Evolutionary conservation across 1,284 basidiomycete species (phyloP).

Genomic region (Cutaneotrichosporon sp.): DNA sequence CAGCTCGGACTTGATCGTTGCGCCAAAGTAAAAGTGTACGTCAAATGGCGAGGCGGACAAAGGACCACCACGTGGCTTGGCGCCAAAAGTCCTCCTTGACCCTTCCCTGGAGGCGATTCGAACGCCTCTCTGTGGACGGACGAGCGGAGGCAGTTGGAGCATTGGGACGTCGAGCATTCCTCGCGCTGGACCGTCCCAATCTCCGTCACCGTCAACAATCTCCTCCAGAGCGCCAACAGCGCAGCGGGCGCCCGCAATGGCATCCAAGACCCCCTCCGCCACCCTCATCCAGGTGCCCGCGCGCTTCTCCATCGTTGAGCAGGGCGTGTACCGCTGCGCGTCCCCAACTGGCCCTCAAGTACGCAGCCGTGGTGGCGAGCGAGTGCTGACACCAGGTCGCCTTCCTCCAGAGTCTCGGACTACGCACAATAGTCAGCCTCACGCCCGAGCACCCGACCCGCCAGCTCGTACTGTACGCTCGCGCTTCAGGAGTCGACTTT

Average conservation of each 20-base stretch:
- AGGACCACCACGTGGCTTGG: conserved; percentile 1
- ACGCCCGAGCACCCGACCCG: conserved; percentile 50
- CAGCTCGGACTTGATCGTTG: no score
- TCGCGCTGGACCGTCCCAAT: neutral
- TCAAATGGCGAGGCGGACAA: conserved; percentile 6
- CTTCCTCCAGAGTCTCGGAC: conserved; percentile 40
- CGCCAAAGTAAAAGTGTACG: conserved; percentile 6
- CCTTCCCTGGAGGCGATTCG: conserved; percentile 28
- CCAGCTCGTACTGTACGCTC: conserved; percentile 35
- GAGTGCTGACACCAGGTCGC: conserved; percentile 35
- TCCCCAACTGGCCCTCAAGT: conserved; percentile 48
- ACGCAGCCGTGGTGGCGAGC: neutral
- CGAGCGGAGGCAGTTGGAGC: neutral
- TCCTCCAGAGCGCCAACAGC: neutral
- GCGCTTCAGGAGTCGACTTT: conserved; percentile 36
- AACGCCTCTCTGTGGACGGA: neutral
- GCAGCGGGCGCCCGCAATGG: conserved; percentile 13
- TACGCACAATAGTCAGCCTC: conserved; percentile 48
- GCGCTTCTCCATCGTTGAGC: conserved; percentile 48
- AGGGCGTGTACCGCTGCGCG: conserved; percentile 47
- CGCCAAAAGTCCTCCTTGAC: neutral
- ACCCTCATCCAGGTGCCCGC: conserved; percentile 44
- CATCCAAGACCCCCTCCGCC: conserved; percentile 32
- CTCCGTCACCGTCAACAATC: neutral
- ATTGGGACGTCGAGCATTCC: neutral